These are phyloP conservation scores for Zasmidium citrigriseum DNA, from an alignment of 2,329 filamentous ascomycete species.

Conservation along the genomic window DNA sequence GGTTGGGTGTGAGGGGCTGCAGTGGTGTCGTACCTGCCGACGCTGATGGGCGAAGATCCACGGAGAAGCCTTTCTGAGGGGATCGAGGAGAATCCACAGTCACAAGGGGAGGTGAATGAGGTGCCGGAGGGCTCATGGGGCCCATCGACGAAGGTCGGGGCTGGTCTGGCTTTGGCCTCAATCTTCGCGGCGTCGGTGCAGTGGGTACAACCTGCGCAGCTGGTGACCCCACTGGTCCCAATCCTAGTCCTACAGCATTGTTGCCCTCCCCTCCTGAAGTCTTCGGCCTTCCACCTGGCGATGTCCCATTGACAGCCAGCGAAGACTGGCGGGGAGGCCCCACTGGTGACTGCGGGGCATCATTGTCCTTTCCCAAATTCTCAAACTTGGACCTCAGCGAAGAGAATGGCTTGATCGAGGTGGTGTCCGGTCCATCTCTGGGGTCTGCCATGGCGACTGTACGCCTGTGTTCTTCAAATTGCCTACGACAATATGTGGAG, in stretches of 20 bases:
- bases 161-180: slow-evolving; percentile 38
- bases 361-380: slow-evolving; percentile 56
- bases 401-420: slow-evolving; percentile 80
- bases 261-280: slow-evolving; percentile 11
- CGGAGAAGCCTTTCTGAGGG: slow-evolving; percentile 44
- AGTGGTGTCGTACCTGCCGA: slow-evolving; percentile 11
- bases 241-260: slow-evolving; percentile 8
- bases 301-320: slow-evolving; percentile 5
- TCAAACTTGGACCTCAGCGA: slow-evolving; percentile 80
- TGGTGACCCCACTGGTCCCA: slow-evolving; percentile 4
- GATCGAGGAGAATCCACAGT: slow-evolving; percentile 70
- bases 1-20: slow-evolving; percentile 24
- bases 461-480: background rate
- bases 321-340: slow-evolving; percentile 4
- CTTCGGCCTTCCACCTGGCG: background rate
- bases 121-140: slow-evolving; percentile 45
- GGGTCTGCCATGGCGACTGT: slow-evolving; percentile 23
- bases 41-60: slow-evolving; percentile 17
- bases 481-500: background rate
- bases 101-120: slow-evolving; percentile 62
- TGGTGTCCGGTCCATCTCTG: slow-evolving; percentile 69
- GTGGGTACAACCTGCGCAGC: slow-evolving; percentile 4
- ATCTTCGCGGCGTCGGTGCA: slow-evolving; percentile 16
- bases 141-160: slow-evolving; percentile 52
- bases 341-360: slow-evolving; percentile 19